Evolutionary conservation across 140 eudicot species (phyloP), one percentile per base, ranked within the genome.

Genomic region (Oenanthe javanica): DNA sequence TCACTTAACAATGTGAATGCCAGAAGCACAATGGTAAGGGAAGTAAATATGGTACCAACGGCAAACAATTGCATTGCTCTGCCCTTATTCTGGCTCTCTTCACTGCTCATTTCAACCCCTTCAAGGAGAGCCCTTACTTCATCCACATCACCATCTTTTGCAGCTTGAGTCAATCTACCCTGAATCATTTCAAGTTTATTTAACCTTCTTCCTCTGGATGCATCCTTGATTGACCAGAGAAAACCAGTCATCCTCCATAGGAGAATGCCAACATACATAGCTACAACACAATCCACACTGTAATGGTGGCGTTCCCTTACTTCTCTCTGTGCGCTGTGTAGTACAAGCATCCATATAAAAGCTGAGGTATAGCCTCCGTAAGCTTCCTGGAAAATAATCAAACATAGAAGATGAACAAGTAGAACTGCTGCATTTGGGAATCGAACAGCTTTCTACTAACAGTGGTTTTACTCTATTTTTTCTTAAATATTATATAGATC

Each of bases 321-420:
- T 87, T 92, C 97, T 84, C 97, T 88, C 72, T 92, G 97, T 23
- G 96, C 97, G 82, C 99, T 95, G 85, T 95, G 99, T n/a, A 85
- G 16, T 51, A 95, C 97, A 25, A 95, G 96, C 81, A 84, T 73
- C 99, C 99, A 95, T 27, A 95, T 91, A 70, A 95, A 81, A 16
- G 66, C 95, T 4, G 99, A 92, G 83, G 90, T 92, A 51, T 51
- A 90, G 45, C 99, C 99, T 81, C 97, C 99, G 64, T 95, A 95
- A 42, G 99, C 99, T 89, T 95, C 99, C 99, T 95, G 89, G 86
- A 85, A 63, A 66, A 52, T 72, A 67, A 40, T 49, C 77, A 76
- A 71, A 13, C 36, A 46, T 9, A 2, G 49, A 45, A 73, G n/a
- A 31, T 31, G 46, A 25, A 64, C 48, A 10, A 47, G 19, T 11